Base-by-base conservation (phyloP, 140 eudicot species). In the Ambrosia hybrid region DNA sequence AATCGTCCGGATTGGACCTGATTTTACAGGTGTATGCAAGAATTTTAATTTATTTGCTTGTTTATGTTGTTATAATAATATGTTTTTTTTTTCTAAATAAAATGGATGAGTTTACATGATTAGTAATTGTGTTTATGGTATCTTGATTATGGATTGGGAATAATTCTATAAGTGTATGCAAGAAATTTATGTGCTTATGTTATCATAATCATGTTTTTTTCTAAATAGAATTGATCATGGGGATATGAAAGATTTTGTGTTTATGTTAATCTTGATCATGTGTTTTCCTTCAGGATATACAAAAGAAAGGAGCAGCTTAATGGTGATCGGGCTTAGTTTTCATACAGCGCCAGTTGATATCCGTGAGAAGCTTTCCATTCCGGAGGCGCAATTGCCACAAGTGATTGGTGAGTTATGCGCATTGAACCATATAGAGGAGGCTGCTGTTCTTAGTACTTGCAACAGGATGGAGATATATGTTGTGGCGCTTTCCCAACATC, bases 401-500 rank as follows among this genome's bases (percentile, higher is more conserved):
- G 91, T 95, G 10, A 91, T 91, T 38, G 71, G 81, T 10, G 96
- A 89, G 57, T 71, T 91, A 63, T 91, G 96, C 79, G 83, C 85
- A 21, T 65, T 91, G 68, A 83, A 91, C 68, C 97, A 91, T 83
- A 91, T 91, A 60, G 97, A 91, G 73, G 96, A 91, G 71, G 97
- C 97, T 77, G 94, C 96, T 34, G 95, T 91, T 77, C 91, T 91
- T 56, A 89, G 96, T 65, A 91, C 97, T 15, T 91, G 97, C 26
- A 91, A 91, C 85, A 83, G 97, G 78, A 76, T 88, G 91, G 97
- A 91, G 76, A 84, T 91, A 59, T 91, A 91, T 60, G 96, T 91
- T 10, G 86, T 88, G 63, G 96, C 97, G 60, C 86, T 91, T 65
- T 88, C 97, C 16, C 91, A 83, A 73, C 85, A 91, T 52, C 97